Percentiles rank a stretch among this genome's conserved stretches.
Evolutionary conservation across 2,329 filamentous ascomycete genomes (phyloP).

Genomic region (Fusarium sp.): DNA sequence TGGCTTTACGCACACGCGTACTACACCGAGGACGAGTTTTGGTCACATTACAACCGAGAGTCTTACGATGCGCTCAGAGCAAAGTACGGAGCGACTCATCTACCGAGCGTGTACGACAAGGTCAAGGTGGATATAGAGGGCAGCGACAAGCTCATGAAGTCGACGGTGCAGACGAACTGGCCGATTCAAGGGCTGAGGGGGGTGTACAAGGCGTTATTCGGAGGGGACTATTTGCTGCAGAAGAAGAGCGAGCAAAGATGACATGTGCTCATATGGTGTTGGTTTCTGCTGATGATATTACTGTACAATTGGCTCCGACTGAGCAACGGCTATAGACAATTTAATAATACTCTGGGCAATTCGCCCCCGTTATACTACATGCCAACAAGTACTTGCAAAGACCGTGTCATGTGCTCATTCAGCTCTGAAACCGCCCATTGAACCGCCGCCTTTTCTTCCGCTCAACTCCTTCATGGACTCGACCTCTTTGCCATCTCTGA

Average conservation of each 20-base stretch:
- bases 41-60: slow-evolving; percentile 67
- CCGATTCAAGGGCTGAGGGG: slow-evolving; percentile 58
- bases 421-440: slow-evolving; percentile 45
- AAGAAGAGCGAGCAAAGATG: slow-evolving; percentile 39
- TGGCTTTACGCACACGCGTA: slow-evolving; percentile 76
- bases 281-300: slow-evolving; percentile 6
- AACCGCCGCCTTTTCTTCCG: slow-evolving; percentile 42
- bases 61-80: slow-evolving; percentile 67
- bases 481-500: slow-evolving; percentile 31
- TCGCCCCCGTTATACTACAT: slow-evolving; percentile 9
- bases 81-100: slow-evolving; percentile 65
- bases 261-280: not conserved
- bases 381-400: not conserved
- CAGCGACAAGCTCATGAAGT: slow-evolving; percentile 43
- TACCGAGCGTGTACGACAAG: slow-evolving; percentile 75
- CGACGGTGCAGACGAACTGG: slow-evolving; percentile 50
- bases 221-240: slow-evolving; percentile 58
- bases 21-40: slow-evolving; percentile 74
- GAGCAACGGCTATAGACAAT: slow-evolving; percentile 22
- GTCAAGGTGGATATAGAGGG: slow-evolving; percentile 61
- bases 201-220: slow-evolving; percentile 55
- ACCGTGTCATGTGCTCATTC: slow-evolving; percentile 33
- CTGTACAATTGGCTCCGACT: slow-evolving; percentile 11
- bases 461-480: slow-evolving; percentile 45
- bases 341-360: slow-evolving; percentile 30